Base-by-base conservation (phyloP, 768 basidiomycete species). In the Lactarius sp. region DNA sequence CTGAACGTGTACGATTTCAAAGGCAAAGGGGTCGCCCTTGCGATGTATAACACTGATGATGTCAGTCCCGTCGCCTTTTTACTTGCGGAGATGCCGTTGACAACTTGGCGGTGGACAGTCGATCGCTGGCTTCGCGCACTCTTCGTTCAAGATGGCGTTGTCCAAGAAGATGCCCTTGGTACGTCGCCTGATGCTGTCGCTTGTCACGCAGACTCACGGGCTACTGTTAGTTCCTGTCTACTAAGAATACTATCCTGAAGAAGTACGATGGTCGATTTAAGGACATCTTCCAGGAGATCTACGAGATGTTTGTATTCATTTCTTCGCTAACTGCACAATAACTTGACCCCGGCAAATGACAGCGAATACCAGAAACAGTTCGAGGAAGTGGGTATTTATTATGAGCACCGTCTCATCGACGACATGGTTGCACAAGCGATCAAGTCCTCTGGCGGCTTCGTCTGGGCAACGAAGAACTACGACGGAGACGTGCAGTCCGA, bases 191-290 rank as follows among this genome's bases (percentile, higher is more conserved):
- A 13, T 41, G 9, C 10, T 31, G 13, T 41, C 27, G 27, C 39
- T 33, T 22, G n/a, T 50, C 14, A 9, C 5, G 27, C 22, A 20
- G 8, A 13, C 47, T 42, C 6, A 59, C 22, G 14, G 7, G 31
- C n/a, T 34, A 33, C 14, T 58, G 39, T 51, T 64, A 91, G 85
- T 98, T 95, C 82, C 85, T 98, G 90, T 94, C 92, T 12, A 98
- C 96, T 47, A 98, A 99, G 80, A 98, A 96, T 77, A 96, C 93
- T 27, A 95, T 96, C 76, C 72, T 96, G 72, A 96, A 99, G 80
- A 94, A 88, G 73, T 99, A 99, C 75, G 97, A 98, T 71, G 97
- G 97, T 50, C 85, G 95, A 36, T 99, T 98, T 85, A 99, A 99
- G 81, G 97, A 99, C 71, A 94, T 96, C 73, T 97, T 99, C 87